phyloP scores from a whole-genome alignment of 2,329 filamentous ascomycete species.

The Canariomyces notabilis region DNA sequence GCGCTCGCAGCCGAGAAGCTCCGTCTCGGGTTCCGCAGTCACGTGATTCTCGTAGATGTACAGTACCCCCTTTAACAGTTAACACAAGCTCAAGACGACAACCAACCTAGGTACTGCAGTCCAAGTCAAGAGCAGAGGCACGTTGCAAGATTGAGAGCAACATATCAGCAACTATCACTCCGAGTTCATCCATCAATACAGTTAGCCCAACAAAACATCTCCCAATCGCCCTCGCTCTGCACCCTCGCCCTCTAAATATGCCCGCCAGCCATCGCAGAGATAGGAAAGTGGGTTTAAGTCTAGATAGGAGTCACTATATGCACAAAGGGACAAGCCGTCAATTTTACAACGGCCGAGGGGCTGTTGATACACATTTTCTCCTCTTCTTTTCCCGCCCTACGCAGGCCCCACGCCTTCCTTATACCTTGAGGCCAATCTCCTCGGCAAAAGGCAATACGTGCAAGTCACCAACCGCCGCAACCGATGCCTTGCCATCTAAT shows the following conservation, averaged over 20 bases:
- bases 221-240: neutral
- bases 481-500: constrained; percentile 81
- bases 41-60: constrained; percentile 20
- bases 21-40: constrained; percentile 23
- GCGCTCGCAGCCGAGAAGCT: constrained; percentile 26
- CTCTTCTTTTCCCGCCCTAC: constrained; percentile 9
- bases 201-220: neutral
- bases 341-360: constrained; percentile 33
- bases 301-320: constrained; percentile 41
- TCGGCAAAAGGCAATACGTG: constrained; percentile 86
- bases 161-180: neutral
- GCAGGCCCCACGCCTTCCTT: constrained; percentile 37
- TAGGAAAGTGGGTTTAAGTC: constrained; percentile 29
- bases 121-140: neutral
- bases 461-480: constrained; percentile 87
- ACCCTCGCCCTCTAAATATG: neutral
- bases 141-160: neutral
- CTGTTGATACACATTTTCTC: constrained; percentile 41
- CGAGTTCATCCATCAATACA: constrained; percentile 4
- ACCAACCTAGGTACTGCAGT: neutral
- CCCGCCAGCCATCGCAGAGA: constrained; percentile 7
- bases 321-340: constrained; percentile 37
- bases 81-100: too few relatives aligned
- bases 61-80: too few relatives aligned
- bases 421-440: constrained; percentile 92